These are phyloP conservation scores for Komagataella ulmi DNA, from an alignment of 805 yeast genomes.

Conservation along the genomic window DNA sequence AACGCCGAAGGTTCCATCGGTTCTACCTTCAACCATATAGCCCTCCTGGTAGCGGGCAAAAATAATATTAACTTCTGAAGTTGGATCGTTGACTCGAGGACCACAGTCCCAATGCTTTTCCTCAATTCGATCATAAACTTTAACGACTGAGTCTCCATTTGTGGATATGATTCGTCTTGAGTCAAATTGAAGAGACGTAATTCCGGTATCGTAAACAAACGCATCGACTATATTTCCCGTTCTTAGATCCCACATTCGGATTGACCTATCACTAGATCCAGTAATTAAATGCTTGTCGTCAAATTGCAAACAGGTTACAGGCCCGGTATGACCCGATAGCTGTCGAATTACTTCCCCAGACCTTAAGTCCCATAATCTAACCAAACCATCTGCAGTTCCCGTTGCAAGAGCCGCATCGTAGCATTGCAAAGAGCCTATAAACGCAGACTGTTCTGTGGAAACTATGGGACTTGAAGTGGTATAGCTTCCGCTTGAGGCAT, in stretches of 20 bases:
- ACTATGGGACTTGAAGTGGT: slow-evolving; percentile 3
- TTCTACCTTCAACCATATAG: slow-evolving; percentile 52
- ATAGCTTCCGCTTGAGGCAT: slow-evolving; percentile 4
- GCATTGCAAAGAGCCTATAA: slow-evolving; percentile 57
- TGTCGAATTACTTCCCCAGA: slow-evolving; percentile 52
- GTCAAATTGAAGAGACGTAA: slow-evolving; percentile 48
- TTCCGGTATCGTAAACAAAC: slow-evolving; percentile 45
- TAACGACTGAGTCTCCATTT: slow-evolving; percentile 32
- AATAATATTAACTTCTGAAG: slow-evolving; percentile 16
- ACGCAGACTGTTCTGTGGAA: slow-evolving; percentile 15
- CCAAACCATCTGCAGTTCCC: slow-evolving; percentile 66
- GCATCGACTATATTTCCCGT: slow-evolving; percentile 51
- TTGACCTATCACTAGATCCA: slow-evolving; percentile 48
- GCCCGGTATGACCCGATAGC: slow-evolving; percentile 54
- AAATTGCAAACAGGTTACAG: slow-evolving; percentile 56
- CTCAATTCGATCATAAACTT: slow-evolving; percentile 43
- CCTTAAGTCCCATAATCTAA: slow-evolving; percentile 66
- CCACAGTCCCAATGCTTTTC: slow-evolving; percentile 43
- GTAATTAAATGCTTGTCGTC: slow-evolving; percentile 53
- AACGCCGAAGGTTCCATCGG: slow-evolving; percentile 44
- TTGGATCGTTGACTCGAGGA: slow-evolving; percentile 18
- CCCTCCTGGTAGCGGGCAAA: slow-evolving; percentile 44
- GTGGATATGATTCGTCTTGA: slow-evolving; percentile 39
- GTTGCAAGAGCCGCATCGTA: slow-evolving; percentile 69
- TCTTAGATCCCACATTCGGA: slow-evolving; percentile 64